phyloP scores from a whole-genome alignment of 2,329 filamentous ascomycete species.

The Teratosphaeria viscida region DNA sequence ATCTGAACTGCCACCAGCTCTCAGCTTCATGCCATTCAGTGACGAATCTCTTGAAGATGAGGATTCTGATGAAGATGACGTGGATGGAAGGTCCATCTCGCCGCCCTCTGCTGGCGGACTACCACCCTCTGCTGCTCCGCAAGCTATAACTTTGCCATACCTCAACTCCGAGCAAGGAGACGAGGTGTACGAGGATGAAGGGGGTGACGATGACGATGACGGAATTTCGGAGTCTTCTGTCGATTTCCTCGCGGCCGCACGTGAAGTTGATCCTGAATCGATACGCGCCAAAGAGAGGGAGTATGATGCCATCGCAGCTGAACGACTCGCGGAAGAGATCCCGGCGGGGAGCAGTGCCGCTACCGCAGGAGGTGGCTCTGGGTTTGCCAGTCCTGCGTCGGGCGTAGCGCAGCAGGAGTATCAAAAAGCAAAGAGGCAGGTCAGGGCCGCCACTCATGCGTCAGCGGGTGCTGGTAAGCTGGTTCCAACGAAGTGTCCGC shows the following conservation, averaged over 20 bases:
- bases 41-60: conserved; percentile 26
- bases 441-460: not conserved
- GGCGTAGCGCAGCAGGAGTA: conserved; percentile 3
- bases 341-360: conserved; percentile 39
- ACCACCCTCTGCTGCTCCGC: conserved; percentile 16
- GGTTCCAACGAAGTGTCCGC: not conserved
- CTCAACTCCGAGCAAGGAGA: not conserved
- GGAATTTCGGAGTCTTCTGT: conserved; percentile 29
- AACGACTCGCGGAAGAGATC: conserved; percentile 39
- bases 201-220: conserved; percentile 21
- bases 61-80: conserved; percentile 26
- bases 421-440: conserved; percentile 3
- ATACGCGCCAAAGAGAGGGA: conserved; percentile 34
- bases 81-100: conserved; percentile 3
- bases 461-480: not conserved
- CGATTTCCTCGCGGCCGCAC: conserved; percentile 37
- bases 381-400: conserved; percentile 32
- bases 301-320: conserved; percentile 37
- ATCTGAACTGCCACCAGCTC: conserved; percentile 35
- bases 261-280: conserved; percentile 32
- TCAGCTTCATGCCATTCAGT: conserved; percentile 32
- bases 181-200: conserved; percentile 11
- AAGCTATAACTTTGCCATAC: conserved; percentile 19
- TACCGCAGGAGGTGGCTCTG: conserved; percentile 39
- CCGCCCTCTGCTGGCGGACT: conserved; percentile 1